A percentile compares a stretch with the other conserved stretches of the same genome.
phyloP scores from a whole-genome alignment of 305 asterid genomes.

The Fraxinus floribunda region DNA sequence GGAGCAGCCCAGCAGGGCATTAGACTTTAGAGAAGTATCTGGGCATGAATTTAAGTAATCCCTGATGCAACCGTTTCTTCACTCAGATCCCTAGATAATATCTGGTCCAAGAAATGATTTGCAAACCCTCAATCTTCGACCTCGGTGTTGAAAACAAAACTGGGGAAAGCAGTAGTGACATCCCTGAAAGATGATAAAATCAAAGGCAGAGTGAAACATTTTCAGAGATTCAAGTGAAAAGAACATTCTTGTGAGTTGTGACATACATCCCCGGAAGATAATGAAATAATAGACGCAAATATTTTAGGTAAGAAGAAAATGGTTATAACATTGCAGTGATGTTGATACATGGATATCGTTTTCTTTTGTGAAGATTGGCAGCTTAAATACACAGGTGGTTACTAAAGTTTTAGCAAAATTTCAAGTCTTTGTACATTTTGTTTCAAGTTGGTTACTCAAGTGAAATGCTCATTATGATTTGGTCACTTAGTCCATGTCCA shows the following conservation, averaged over 20 bases:
- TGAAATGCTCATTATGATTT: background rate
- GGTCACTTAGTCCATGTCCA: background rate
- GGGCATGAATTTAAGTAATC: background rate
- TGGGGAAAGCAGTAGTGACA: conserved; percentile 66
- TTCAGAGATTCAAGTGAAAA: background rate
- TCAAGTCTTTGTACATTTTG: background rate
- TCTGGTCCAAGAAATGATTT: conserved; percentile 13
- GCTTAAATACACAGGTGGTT: background rate
- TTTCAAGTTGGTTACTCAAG: background rate
- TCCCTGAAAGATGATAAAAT: conserved; percentile 44
- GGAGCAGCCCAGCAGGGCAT: background rate
- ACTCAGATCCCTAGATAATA: background rate
- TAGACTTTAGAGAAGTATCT: background rate
- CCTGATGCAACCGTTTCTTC: background rate
- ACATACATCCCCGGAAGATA: background rate
- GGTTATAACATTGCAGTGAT: background rate
- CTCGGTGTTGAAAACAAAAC: conserved; percentile 68
- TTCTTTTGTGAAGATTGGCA: background rate
- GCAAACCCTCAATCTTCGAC: conserved; percentile 50
- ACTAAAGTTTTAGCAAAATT: background rate
- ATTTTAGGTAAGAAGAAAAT: background rate
- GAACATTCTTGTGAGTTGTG: background rate
- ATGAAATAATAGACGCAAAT: background rate
- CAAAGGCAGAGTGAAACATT: conserved; percentile 3
- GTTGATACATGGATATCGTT: background rate